Conservation (phyloP, 768 basidiomycete genomes). For the Mycena leptocephala region DNA sequence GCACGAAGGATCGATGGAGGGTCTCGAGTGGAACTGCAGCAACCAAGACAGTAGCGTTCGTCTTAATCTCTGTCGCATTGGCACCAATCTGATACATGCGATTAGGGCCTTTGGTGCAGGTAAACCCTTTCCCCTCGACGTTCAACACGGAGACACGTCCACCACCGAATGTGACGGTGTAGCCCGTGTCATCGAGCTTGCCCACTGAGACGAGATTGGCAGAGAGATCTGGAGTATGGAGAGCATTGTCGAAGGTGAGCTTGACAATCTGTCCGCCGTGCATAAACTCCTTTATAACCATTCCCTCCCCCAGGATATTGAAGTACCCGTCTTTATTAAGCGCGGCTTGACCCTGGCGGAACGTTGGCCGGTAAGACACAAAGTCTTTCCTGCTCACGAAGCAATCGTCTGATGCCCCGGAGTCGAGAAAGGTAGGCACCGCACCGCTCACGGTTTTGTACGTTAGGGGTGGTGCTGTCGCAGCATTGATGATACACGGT, state of each 20-base stretch:
- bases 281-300: slow-evolving; percentile 36
- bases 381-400: slow-evolving; percentile 14
- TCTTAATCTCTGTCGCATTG: neutral
- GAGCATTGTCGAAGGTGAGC: slow-evolving; percentile 1
- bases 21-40: neutral
- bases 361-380: slow-evolving; percentile 17
- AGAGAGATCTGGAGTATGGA: slow-evolving; percentile 18
- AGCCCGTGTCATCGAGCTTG: slow-evolving; percentile 26
- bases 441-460: neutral
- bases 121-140: neutral
- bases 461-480: neutral
- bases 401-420: slow-evolving; percentile 19
- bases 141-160: neutral
- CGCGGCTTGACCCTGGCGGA: slow-evolving; percentile 33
- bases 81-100: neutral
- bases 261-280: slow-evolving; percentile 10
- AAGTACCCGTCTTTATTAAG: slow-evolving; percentile 41
- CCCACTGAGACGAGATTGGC: slow-evolving; percentile 35
- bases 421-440: neutral
- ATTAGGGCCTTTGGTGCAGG: neutral
- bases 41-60: no score
- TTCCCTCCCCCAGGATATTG: slow-evolving; percentile 39
- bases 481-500: neutral
- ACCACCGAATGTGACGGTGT: neutral
- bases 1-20: neutral